Base-by-base conservation (phyloP, 1,284 basidiomycete species). In the Tylopilus sp. region DNA sequence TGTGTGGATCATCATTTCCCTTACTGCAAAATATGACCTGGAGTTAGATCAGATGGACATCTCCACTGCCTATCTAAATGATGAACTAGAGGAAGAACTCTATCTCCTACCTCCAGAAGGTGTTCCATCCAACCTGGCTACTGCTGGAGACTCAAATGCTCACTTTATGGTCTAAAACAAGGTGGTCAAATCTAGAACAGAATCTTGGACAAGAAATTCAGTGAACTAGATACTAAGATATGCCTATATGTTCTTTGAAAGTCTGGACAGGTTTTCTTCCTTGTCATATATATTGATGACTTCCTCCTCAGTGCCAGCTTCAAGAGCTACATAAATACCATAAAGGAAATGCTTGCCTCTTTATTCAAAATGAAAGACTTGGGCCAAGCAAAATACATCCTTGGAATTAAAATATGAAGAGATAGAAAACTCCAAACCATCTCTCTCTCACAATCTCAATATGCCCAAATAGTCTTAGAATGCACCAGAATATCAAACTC, bases 151-250 rank as follows among this genome's bases (percentile, higher is more conserved):
- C 38, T 39, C 38, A 39, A 39, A 39, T 16, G 15, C 38, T 39
- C 38, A 39, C 38, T 39, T 4, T 39, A 39, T 39, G 38, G 65
- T 15, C 57, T 67, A 0, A 67, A 67, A 9, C 60, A 64, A 41
- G 63, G 49, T 0, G 26, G 55, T n/a, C 19, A 29, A 15, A 60
- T 58, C 9, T 64, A 49, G 59, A 60, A 64, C 19, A 60, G 53
- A 18, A 60, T 49, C 6, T 12, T 64, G 5, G 38, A 64, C 53
- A 26, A 36, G 32, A 64, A 54, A 6, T 64, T 60, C 13, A 58
- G 19, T 39, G 2, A 13, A 36, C 36, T 36, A 10, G 36, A 36
- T 36, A 13, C 36, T 36, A 13, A 36, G 12, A 36, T 13, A 13
- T 36, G 36, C 36, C 36, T 36, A 36, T 36, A 36, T 36, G 36